phyloP scores from a whole-genome alignment of 169 alveolate genomes.

The Pseudocohnilembus persalinus region DNA sequence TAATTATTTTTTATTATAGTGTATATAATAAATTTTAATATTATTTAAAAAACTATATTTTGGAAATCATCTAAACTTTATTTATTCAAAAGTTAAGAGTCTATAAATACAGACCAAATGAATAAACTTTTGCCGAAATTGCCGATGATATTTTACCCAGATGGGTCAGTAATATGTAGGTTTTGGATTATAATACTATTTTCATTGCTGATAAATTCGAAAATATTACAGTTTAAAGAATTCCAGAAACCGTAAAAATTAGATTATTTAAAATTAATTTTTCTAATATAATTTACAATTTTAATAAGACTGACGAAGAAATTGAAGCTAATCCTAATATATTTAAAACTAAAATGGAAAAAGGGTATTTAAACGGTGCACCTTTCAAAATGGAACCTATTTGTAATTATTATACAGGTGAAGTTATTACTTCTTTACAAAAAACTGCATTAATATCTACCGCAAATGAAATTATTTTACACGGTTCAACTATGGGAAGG shows the following conservation, averaged over 20 bases:
- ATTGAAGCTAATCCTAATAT: conserved; percentile 84
- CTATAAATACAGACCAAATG: conserved; percentile 71
- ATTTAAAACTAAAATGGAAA: conserved; percentile 80
- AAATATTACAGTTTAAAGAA: conserved; percentile 86
- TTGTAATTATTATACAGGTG: conserved; percentile 98
- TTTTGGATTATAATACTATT: conserved; percentile 96
- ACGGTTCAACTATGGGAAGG: conserved; percentile 95
- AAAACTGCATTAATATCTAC: conserved; percentile 88
- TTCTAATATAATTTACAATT: neutral
- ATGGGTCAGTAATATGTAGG: conserved; percentile 94
- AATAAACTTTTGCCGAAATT: conserved; percentile 72
- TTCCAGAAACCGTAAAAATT: conserved; percentile 61
- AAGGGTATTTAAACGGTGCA: conserved; percentile 86
- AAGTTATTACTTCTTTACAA: conserved; percentile 93
- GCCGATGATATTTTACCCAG: conserved; percentile 94
- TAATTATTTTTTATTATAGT: too few species aligned
- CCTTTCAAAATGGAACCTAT: conserved; percentile 83
- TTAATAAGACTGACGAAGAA: conserved; percentile 76
- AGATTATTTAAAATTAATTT: neutral
- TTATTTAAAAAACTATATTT: neutral
- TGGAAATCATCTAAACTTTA: too few species aligned
- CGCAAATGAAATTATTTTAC: conserved; percentile 91
- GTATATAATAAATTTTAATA: too few species aligned
- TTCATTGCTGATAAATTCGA: conserved; percentile 95
- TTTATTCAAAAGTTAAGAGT: too few species aligned